Base-by-base conservation (phyloP, 371 early-diverging fungal genomes). In the Lichtheimia ramosa region DNA sequence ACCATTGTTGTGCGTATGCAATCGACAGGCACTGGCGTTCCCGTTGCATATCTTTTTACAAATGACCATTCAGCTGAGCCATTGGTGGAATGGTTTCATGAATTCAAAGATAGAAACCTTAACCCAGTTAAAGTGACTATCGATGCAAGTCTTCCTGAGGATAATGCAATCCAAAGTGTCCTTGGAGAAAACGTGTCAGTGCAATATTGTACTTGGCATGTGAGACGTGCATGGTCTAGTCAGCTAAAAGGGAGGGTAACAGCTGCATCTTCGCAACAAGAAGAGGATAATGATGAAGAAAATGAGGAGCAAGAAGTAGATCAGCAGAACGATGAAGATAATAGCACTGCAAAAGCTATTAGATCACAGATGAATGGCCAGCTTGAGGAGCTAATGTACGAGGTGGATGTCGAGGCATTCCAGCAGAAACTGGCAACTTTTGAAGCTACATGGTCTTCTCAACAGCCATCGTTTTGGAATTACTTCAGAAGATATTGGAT, bases 151-250 rank as follows among this genome's bases (percentile, higher is more conserved):
- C 14, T 46, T 15, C 13, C 25, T 7, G 56, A 56, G 23, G 24
- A 48, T 24, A 46, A 24, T 25, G 48, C 56, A 2, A 56, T 56
- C 13, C 7, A n/a, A 10, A 25, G 15, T 5, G 46, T 58, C 25
- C 25, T 21, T 58, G 48, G 27, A 25, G 27, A 3, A 15, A 58
- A 15, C 8, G 16, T 7, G 28, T 28, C 15, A 49, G 25, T 48
- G 14, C 39, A 58, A 25, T 49, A n/a, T 6, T 58, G 58, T 42
- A 14, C 40, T 8, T 48, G 48, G 27, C 57, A 56, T 46, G 57
- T 48, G 6, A 16, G 7, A 7, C 43, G 57, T 27, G 58, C 49
- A 13, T 58, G 58, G 58, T 48, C 39, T 20, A 25, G 25, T 5
- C 50, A 50, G 25, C 0, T 15, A 12, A 28, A 58, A 48, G 46